Evolutionary conservation across 2,329 filamentous ascomycete species (phyloP).

Genomic region (Pseudogymnoascus sp.): DNA sequence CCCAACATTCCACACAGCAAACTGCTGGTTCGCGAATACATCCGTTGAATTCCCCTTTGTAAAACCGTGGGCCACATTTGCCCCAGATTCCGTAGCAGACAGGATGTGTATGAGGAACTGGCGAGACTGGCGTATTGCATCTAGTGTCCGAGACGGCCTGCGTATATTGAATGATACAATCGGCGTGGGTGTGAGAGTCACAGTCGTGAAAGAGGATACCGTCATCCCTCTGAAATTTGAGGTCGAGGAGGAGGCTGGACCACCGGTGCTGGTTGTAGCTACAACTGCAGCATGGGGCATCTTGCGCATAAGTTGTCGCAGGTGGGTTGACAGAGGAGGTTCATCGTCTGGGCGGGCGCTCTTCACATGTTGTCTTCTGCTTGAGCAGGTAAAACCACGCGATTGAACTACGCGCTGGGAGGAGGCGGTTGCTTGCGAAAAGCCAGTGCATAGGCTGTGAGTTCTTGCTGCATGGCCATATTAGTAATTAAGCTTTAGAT

Average conservation of each 20-base stretch:
- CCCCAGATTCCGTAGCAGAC: constrained; percentile 15
- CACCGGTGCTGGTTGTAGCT: constrained; percentile 19
- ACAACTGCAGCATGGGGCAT: constrained; percentile 26
- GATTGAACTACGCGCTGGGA: neutral
- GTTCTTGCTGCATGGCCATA: neutral
- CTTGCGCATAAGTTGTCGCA: constrained; percentile 26
- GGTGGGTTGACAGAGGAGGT: constrained; percentile 13
- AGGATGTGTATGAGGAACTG: constrained; percentile 25
- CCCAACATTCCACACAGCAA: neutral
- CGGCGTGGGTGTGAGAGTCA: constrained; percentile 24
- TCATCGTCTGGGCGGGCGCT: constrained; percentile 6
- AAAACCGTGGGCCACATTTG: constrained; percentile 22
- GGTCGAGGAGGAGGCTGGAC: neutral
- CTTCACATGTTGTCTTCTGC: neutral
- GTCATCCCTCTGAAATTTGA: constrained; percentile 23
- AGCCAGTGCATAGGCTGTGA: neutral
- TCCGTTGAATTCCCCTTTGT: constrained; percentile 17
- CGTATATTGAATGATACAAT: constrained; percentile 29
- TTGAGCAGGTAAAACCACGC: neutral
- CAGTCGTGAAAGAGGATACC: constrained; percentile 28
- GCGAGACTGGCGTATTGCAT: constrained; percentile 17
- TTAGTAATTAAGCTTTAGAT: neutral
- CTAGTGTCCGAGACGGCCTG: constrained; percentile 24
- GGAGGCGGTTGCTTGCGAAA: neutral
- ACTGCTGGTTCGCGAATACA: constrained; percentile 7